Evolutionary conservation across 768 basidiomycete genomes (phyloP).

Genomic region (Calvatia gigantea): DNA sequence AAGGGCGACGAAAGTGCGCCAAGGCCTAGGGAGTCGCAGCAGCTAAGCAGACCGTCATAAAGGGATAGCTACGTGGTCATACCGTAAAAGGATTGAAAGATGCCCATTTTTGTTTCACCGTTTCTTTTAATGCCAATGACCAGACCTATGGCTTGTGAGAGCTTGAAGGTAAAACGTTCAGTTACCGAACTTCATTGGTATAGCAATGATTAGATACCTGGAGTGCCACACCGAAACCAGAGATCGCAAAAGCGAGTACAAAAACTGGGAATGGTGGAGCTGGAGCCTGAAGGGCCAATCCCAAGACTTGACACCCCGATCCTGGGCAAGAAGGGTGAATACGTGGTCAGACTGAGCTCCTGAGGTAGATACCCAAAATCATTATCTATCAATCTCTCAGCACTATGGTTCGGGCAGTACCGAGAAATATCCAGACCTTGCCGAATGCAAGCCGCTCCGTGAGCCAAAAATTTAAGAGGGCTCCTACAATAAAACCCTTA

Average conservation of each 20-base stretch:
- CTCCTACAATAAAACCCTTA: constrained; percentile 39
- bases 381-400: too few relatives aligned
- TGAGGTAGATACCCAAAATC: constrained; percentile 1
- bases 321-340: constrained; percentile 32
- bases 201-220: too few relatives aligned
- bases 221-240: constrained; percentile 40
- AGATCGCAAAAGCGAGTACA: constrained; percentile 40
- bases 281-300: constrained; percentile 48
- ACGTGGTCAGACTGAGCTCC: too few relatives aligned
- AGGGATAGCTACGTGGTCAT: constrained; percentile 16
- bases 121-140: constrained; percentile 56
- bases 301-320: constrained; percentile 48
- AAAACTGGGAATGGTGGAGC: constrained; percentile 65
- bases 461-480: constrained; percentile 34
- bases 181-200: too few relatives aligned
- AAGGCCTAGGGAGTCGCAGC: constrained; percentile 37
- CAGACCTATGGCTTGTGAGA: constrained; percentile 66
- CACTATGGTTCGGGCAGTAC: too few relatives aligned
- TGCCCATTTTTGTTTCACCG: constrained; percentile 61
- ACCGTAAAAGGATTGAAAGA: constrained; percentile 67
- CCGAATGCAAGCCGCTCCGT: constrained; percentile 38
- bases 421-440: too few relatives aligned
- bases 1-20: constrained; percentile 72
- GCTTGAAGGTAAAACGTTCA: background rate
- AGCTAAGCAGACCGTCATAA: constrained; percentile 5